Evolutionary conservation across 352 stramenopile species (phyloP).

Genomic region (Pythium sukuiense): DNA sequence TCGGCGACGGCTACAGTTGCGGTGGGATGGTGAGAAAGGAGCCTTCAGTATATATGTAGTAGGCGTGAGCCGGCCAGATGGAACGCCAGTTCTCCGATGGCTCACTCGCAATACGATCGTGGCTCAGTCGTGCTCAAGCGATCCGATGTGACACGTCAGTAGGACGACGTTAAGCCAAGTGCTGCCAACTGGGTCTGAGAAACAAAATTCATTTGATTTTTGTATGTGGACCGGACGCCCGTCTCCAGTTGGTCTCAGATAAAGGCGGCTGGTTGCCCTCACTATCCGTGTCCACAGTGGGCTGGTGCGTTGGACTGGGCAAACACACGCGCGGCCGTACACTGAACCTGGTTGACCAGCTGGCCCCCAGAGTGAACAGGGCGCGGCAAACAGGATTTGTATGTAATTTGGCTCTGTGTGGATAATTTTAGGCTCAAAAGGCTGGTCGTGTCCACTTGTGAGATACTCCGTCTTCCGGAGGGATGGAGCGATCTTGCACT

Average conservation of each 20-base stretch:
- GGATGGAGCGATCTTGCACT: background rate
- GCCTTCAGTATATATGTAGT: background rate
- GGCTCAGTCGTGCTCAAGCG: constrained; percentile 3
- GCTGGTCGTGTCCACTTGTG: constrained; percentile 13
- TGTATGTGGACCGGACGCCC: background rate
- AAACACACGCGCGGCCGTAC: background rate
- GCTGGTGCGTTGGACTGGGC: background rate
- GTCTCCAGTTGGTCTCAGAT: constrained; percentile 1
- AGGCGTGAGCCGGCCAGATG: background rate
- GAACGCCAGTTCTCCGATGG: background rate
- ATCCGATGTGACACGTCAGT: constrained; percentile 1
- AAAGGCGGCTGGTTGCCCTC: background rate
- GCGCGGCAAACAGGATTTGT: background rate
- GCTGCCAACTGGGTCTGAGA: background rate
- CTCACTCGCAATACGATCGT: background rate
- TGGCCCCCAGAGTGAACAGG: background rate
- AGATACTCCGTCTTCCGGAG: constrained; percentile 7
- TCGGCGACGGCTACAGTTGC: background rate
- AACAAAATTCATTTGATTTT: background rate
- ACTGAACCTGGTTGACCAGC: background rate
- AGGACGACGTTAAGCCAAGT: background rate
- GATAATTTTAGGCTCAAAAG: background rate
- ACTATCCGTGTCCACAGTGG: background rate
- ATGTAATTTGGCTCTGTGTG: background rate
- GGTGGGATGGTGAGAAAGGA: background rate